These are phyloP conservation scores for Spongospora subterranea DNA, from an alignment of 208 protist genomes.

Conservation along the genomic window DNA sequence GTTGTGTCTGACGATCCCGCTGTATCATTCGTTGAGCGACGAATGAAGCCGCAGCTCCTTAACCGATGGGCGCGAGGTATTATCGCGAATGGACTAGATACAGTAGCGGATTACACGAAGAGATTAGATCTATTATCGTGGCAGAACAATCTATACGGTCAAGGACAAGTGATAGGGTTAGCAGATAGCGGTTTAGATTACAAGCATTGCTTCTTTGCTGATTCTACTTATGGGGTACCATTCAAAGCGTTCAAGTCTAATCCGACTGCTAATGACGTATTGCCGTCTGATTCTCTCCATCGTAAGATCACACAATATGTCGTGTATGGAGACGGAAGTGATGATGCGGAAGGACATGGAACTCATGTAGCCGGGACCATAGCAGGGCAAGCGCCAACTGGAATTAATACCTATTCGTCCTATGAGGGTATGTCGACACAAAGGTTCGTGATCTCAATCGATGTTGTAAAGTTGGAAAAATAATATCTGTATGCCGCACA, in stretches of 20 bases:
- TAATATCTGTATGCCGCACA: not conserved
- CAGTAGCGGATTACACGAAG: not conserved
- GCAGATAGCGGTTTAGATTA: conserved; percentile 45
- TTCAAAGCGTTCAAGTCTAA: not conserved
- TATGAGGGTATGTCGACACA: conserved; percentile 26
- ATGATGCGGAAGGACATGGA: conserved; percentile 55
- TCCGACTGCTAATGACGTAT: not conserved
- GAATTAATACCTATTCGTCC: not conserved
- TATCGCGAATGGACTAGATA: not conserved
- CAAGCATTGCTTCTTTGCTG: conserved; percentile 55
- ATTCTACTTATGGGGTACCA: not conserved
- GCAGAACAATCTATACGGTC: not conserved
- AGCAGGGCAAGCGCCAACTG: conserved; percentile 6
- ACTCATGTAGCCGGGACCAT: conserved; percentile 59
- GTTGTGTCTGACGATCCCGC: conserved; percentile 9
- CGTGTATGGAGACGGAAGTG: not conserved
- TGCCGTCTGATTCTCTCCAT: not conserved
- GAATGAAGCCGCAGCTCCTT: not conserved
- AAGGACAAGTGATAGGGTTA: conserved; percentile 55
- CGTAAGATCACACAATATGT: conserved; percentile 46
- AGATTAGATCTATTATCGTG: not conserved
- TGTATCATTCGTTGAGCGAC: conserved; percentile 20
- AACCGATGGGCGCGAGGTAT: conserved; percentile 55
- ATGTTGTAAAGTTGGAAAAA: not conserved
- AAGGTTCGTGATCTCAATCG: not conserved